Evolutionary conservation across 2,329 filamentous ascomycete species (phyloP), one percentile per base, ranked within the genome.

Genomic region (Aspergillus novofumigatus): DNA sequence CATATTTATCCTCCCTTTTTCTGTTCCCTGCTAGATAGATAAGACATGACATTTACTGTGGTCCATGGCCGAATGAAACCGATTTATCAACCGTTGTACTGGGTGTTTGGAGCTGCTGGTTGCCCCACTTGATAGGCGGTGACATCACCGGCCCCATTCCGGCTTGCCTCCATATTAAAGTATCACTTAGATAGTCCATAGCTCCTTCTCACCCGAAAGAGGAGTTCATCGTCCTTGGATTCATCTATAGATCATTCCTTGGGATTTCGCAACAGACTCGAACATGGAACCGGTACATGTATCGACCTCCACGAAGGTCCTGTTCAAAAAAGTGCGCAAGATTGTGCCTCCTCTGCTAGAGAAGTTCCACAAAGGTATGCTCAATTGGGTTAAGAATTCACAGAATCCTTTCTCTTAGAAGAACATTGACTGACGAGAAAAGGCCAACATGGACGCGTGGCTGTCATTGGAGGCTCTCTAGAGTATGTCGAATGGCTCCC

Each of bases 331-430:
- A 75, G 91, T 92, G 69, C 89, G 88, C 81, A 91, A 88, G 72
- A 89, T 99, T 80, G 85, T 99, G 58, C 94, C 94, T 62, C 94
- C 94, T 10, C 91, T 99, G 91, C 83, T 97, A 54, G 90, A 94
- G 72, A 90, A 85, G 70, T 97, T 97, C 72, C 94, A 97, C 77
- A 99, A 99, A 82, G 94, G 93, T 91, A 71, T 50, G 77, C 63
- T 55, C 42, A 20, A 17, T 38, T 7, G 3, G 32, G 32, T 5
- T 38, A 14, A 38, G 32, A 38, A 38, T 2, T 17, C 3, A n/a
- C 14, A 38, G 14, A 38, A 38, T 17, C 4, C 2, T 35, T 14
- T 35, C 14, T 17, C 32, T 6, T 35, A 17, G 29, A 35, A 35
- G 32, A 35, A 17, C 32, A 35, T 17, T 17, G 14, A 35, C 26